These are phyloP conservation scores for Diaporthe sp. DNA, from an alignment of 2,329 filamentous ascomycete genomes.

Conservation along the genomic window DNA sequence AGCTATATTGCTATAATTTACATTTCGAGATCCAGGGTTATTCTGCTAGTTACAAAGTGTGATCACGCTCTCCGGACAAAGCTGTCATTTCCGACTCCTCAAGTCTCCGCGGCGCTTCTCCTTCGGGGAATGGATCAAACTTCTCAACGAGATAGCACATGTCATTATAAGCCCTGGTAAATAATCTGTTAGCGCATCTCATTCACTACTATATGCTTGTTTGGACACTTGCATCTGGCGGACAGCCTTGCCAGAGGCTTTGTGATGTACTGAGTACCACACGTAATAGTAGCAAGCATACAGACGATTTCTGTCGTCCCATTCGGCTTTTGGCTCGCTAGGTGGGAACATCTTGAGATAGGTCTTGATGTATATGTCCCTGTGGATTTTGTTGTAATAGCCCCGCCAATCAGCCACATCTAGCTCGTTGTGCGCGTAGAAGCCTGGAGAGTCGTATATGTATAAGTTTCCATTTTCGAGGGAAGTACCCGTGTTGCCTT, in stretches of 20 bases:
- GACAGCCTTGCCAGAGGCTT: constrained; percentile 9
- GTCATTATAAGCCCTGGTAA: constrained; percentile 1
- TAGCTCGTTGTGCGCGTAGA: neutral
- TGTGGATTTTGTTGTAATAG: neutral
- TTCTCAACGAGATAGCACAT: constrained; percentile 1
- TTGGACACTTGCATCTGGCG: constrained; percentile 12
- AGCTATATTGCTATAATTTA: no score
- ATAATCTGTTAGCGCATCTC: no score
- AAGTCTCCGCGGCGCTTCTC: neutral
- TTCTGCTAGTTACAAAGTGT: neutral
- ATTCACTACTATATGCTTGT: no score
- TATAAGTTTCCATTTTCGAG: neutral
- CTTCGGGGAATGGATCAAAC: neutral
- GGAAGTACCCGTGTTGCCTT: neutral
- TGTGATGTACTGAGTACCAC: constrained; percentile 13
- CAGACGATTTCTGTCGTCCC: constrained; percentile 13
- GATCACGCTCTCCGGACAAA: neutral
- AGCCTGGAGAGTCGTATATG: neutral
- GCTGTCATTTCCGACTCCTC: neutral
- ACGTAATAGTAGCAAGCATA: constrained; percentile 5
- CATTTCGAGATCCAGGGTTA: no score
- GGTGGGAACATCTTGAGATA: neutral
- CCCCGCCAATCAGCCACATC: neutral
- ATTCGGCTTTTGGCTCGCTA: constrained; percentile 12
- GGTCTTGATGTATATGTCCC: neutral